A percentile compares a stretch with the other conserved stretches of the same genome.
Evolutionary conservation across 225 moss, liverwort and hornwort genomes (phyloP).

Genomic region (Climacium dendroides): DNA sequence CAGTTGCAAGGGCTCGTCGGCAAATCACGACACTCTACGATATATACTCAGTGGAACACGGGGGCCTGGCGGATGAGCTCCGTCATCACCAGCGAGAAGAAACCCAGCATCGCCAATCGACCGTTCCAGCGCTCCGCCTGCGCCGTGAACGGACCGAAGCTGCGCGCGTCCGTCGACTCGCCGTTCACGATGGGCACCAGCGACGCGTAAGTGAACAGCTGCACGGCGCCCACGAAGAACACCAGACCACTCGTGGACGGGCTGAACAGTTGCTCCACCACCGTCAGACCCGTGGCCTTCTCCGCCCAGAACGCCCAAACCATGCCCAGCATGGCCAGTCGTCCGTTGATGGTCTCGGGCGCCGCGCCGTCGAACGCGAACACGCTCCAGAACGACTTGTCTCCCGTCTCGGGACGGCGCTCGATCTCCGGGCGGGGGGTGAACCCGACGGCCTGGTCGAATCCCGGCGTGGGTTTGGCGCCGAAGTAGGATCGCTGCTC

Average conservation of each 20-base stretch:
- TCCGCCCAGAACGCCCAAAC: slow-evolving; percentile 9
- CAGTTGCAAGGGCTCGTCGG: not conserved
- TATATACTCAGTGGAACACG: not conserved
- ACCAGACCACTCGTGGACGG: not conserved
- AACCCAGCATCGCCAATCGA: slow-evolving; percentile 20
- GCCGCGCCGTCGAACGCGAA: slow-evolving; percentile 38
- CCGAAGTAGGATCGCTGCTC: slow-evolving; percentile 24
- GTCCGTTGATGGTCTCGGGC: slow-evolving; percentile 13
- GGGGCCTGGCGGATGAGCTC: slow-evolving; percentile 3
- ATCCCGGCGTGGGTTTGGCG: not conserved
- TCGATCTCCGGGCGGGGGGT: slow-evolving; percentile 28
- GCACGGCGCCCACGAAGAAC: slow-evolving; percentile 11
- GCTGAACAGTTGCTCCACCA: slow-evolving; percentile 14
- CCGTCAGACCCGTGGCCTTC: slow-evolving; percentile 3
- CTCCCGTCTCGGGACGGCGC: slow-evolving; percentile 19
- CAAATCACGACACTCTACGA: not conserved
- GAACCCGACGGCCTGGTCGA: slow-evolving; percentile 11
- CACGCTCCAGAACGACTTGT: slow-evolving; percentile 12
- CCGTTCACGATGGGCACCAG: slow-evolving; percentile 36
- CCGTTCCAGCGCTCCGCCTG: slow-evolving; percentile 34
- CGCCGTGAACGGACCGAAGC: slow-evolving; percentile 26
- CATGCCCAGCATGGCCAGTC: slow-evolving; percentile 12
- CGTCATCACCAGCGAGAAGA: slow-evolving; percentile 9
- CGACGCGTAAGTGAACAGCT: slow-evolving; percentile 28
- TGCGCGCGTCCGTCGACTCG: slow-evolving; percentile 28